Base-by-base conservation (phyloP, 345 rosid species). In the Corymbia maculata region DNA sequence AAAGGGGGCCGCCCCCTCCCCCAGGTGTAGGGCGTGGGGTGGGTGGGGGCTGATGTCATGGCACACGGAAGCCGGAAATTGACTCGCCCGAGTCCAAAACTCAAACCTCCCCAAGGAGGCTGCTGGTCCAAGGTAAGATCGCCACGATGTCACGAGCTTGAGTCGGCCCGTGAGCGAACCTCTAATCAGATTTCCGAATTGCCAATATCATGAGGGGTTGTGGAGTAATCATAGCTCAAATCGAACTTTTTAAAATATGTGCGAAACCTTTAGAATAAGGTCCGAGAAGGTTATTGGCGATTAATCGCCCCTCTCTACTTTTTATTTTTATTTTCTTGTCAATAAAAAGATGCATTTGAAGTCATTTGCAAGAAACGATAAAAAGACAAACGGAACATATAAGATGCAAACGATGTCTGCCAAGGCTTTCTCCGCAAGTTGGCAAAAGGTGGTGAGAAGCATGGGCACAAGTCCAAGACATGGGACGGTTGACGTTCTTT, bases 191-290 rank as follows among this genome's bases (percentile, higher is more conserved):
- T 64, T 6, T 64, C 2, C 14, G 5, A 64, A 28, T 64, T 64
- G 8, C 17, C 6, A 64, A 6, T 2, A 13, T 3, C 8, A 64
- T 0, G 0, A 2, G 9, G 7, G 6, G 13, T 24, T 12, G 12
- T n/a, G 3, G 5, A 64, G 0, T n/a, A 64, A n/a, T 64, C 6
- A n/a, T 64, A 3, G 15, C 36, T 64, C 32, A n/a, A 64, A 64
- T 13, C 0, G 4, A n/a, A 55, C 22, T 0, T 2, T 36, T 55
- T 1, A 12, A 55, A 55, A 55, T 28, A 55, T 22, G 12, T 21
- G 22, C 11, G 4, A 5, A 0, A 55, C 61, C 13, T 55, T 36
- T 22, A 2, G 11, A 22, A 2, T 4, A 2, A n/a, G 2, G 13
- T 64, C 30, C 19, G 9, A 64, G n/a, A 9, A 64, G 4, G 19